Evolutionary conservation across 2,329 filamentous ascomycete genomes (phyloP), one percentile per base, ranked within the genome.

Genomic region (Hypoxylon sp.): DNA sequence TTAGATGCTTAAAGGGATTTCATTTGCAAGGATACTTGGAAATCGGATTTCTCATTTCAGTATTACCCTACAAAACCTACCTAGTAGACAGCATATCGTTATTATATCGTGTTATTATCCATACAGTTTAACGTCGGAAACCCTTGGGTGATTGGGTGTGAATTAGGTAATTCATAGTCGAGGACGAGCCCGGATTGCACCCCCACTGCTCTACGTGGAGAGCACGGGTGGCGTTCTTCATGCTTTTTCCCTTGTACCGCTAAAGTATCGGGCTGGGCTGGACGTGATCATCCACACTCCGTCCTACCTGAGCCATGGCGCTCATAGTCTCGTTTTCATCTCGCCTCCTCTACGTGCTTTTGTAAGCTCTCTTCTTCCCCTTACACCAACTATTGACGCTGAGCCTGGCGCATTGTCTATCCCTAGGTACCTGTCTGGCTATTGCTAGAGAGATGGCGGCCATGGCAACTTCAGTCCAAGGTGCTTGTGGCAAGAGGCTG

Each of bases 301-400:
- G 47, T 37, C 11, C 9, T 19, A 21, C 32, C 19, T 16, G 27
- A 51, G 29, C 46, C 52, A 65, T 58, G 57, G 52, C 41, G 52
- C 47, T 25, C 8, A 25, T 55, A 32, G 53, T 68, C 53, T 59
- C 50, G 52, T 8, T 51, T 58, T 68, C 34, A 61, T 57, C 23
- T 61, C 55, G 25, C 34, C 54, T 55, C 41, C n/a, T 30, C 32
- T 32, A 23, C 25, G 27, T 23, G 43, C 21, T 23, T 51, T 46
- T 60, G 23, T 52, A 37, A 19, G 21, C 27, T 45, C 23, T 21
- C 14, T 21, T 5, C 45, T 19, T 37, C 11, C 34, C 48, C 45
- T 32, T 59, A 16, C 43, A 34, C 34, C 14, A 45, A 21, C 16
- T 34, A 41, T 27, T 30, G 6, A 37, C 39, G 12, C 25, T 3